Evolutionary conservation across 495 filamentous ascomycete genomes (phyloP), one percentile per base, ranked within the genome.

Genomic region (Haplographium delicatum): DNA sequence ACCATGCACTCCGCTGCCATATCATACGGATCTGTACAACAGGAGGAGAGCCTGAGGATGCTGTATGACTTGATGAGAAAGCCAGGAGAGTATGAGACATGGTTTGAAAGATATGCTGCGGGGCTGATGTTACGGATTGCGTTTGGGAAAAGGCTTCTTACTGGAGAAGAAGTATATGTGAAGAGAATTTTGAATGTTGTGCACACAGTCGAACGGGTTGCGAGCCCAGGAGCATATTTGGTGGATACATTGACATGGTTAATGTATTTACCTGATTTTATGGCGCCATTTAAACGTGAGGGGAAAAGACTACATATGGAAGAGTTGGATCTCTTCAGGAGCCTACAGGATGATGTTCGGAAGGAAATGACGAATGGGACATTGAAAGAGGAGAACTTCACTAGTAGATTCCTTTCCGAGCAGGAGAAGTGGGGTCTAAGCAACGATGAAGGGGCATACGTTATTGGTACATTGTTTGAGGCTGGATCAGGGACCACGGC

Each of bases 401-500:
- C 51, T 5, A 47, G 43, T 25, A 50, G 38, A 13, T 61, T 60
- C 43, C 47, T 60, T 4, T 35, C 44, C 22, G 40, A 44, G 11
- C 51, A 61, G 49, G 49, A 45, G 2, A 54, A 60, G 35, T 60
- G 44, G 15, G 50, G 48, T 10, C 50, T 72, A 45, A 27, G 59
- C 2, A 15, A 31, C 22, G 34, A 58, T 20, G 56, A 71, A 40
- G 53, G 63, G 23, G 59, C 58, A 0, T 74, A 72, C 45, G 63
- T 72, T 11, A 51, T 68, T 10, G 71, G 68, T n/a, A 64, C 64
- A 1, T 55, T 73, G 8, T 59, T 71, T 10, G 69, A 72, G 51
- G 72, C 65, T 33, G 70, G 67, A 33, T 63, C 64, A 16, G 68
- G 69, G 20, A 72, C 68, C 0, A 69, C 70, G 4, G 60, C 67